These are phyloP conservation scores for Apiospora aurea DNA, from an alignment of 2,329 filamentous ascomycete genomes.

Conservation along the genomic window DNA sequence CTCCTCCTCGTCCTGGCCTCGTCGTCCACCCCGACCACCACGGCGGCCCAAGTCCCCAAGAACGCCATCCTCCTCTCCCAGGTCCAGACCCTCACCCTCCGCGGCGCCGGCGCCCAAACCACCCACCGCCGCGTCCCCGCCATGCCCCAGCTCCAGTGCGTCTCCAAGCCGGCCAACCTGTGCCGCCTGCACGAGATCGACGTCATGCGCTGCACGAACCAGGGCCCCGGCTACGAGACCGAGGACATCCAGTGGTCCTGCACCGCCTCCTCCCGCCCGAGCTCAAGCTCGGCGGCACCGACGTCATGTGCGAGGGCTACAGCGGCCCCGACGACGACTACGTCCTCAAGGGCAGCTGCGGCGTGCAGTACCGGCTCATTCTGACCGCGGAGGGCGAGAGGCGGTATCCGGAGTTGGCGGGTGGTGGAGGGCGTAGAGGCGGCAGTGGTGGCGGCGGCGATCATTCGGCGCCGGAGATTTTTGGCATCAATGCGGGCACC, in stretches of 20 bases:
- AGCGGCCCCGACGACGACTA: conserved; percentile 77
- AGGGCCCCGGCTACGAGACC: conserved; percentile 77
- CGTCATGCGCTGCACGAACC: conserved; percentile 88
- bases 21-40: conserved; percentile 29
- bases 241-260: conserved; percentile 95
- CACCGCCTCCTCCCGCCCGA: conserved; percentile 67
- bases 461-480: conserved; percentile 9
- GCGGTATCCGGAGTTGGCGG: conserved; percentile 66
- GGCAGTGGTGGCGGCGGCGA: conserved; percentile 32
- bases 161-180: conserved; percentile 65
- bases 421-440: conserved; percentile 31
- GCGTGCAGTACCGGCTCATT: conserved; percentile 84
- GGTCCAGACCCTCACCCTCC: conserved; percentile 82
- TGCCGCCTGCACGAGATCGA: conserved; percentile 78
- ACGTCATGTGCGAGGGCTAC: conserved; percentile 94
- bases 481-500: conserved; percentile 40
- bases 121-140: conserved; percentile 77
- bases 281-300: conserved; percentile 79
- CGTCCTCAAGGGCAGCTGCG: conserved; percentile 91
- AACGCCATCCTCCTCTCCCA: conserved; percentile 64
- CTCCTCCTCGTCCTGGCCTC: conserved; percentile 31
- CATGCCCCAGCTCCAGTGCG: conserved; percentile 81
- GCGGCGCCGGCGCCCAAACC: conserved; percentile 68
- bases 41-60: conserved; percentile 45
- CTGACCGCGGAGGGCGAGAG: conserved; percentile 80